Evolutionary conservation across 768 basidiomycete genomes (phyloP), one percentile per base, ranked within the genome.

Genomic region (Tubosaeta sp.): DNA sequence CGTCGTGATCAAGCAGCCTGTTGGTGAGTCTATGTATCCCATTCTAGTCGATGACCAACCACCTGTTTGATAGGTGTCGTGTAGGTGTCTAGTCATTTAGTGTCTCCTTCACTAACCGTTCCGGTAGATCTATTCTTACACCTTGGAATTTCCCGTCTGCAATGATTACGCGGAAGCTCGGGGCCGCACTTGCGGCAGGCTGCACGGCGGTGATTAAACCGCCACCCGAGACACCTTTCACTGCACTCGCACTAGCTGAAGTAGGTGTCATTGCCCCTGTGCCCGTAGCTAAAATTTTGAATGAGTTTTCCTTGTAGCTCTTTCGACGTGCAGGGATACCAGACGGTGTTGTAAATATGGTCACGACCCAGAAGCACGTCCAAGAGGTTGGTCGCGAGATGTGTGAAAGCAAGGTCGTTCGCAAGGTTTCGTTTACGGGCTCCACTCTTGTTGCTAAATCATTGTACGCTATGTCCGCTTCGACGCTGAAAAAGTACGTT

Each of bases 111-210:
- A 8, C 40, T 51, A 12, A 59, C 58, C 25, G 58, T 30, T 27
- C 22, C 27, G 40, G 11, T 56, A 91, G 89, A 9, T 84, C 86
- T 6, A 88, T 91, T 56, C 57, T 90, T 36, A 90, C 88, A 1
- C 88, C 88, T 31, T 90, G 89, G 90, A 94, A 96, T 69, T 97
- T 96, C 73, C 94, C 94, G 2, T 91, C 88, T 22, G 90, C 92
- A 0, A 94, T 94, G 91, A 88, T 92, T 19, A 87, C 88, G 1
- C 85, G 92, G n/a, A 94, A 94, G 68, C 73, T 93, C 14, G 90
- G 83, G 24, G 82, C 91, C 25, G 92, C 90, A 21, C 79, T 98
- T 14, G 95, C 94, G 2, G 93, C 93, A 14, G 96, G 96, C n/a
- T 97, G 95, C 66, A 96, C 95, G 0, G 79, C 85, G 0, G 94